Evolutionary conservation across 129 eudicot genomes (phyloP).

Genomic region (Scalesia atractyloides): DNA sequence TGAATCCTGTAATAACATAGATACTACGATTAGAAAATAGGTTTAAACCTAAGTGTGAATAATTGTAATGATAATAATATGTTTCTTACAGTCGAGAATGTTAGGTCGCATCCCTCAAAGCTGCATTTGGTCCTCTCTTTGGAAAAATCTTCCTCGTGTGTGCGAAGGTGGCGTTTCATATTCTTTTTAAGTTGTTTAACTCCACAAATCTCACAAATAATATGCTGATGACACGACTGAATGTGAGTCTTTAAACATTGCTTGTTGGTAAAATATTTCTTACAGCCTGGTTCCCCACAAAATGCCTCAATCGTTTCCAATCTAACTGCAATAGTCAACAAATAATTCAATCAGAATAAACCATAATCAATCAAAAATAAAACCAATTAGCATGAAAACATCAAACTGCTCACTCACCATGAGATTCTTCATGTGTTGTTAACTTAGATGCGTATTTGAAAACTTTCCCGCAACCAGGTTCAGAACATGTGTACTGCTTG

Average conservation of each 20-base stretch:
- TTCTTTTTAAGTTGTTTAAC: conserved; percentile 79
- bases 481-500: conserved; percentile 53
- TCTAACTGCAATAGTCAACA: conserved; percentile 49
- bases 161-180: conserved; percentile 68
- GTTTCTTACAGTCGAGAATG: conserved; percentile 70
- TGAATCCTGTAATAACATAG: conserved; percentile 48
- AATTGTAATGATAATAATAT: not conserved
- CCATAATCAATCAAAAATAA: not conserved
- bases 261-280: conserved; percentile 67
- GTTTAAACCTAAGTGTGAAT: not conserved
- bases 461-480: conserved; percentile 78
- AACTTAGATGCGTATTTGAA: conserved; percentile 69
- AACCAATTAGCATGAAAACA: not conserved
- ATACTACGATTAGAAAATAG: not conserved
- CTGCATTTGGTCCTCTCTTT: conserved; percentile 53
- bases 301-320: conserved; percentile 63
- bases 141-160: conserved; percentile 49
- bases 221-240: conserved; percentile 59
- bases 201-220: conserved; percentile 77
- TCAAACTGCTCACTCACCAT: conserved; percentile 42
- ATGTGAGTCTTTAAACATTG: conserved; percentile 66
- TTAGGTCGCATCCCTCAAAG: conserved; percentile 53
- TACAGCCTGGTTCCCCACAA: conserved; percentile 75
- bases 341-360: not conserved
- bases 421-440: conserved; percentile 68